Conservation (phyloP, 768 basidiomycete species). For the Boletus rubescentipes region DNA sequence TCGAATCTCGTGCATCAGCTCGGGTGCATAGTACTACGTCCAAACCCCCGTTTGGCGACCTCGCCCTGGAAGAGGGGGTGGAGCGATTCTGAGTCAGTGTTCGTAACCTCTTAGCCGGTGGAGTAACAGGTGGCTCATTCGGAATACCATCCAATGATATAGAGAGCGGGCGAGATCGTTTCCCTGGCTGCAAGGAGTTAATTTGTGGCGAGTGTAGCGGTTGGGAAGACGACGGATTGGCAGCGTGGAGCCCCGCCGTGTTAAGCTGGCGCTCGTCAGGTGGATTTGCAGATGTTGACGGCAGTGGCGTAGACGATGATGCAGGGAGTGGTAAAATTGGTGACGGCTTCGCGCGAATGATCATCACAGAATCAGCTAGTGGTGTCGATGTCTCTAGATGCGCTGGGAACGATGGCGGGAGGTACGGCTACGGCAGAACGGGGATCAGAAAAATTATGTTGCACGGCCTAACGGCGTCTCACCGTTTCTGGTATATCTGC, state of each 20-base stretch:
- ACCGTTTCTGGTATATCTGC: conserved; percentile 39
- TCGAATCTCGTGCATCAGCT: conserved; percentile 2
- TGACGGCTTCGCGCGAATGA: conserved; percentile 42
- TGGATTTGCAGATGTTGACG: conserved; percentile 22
- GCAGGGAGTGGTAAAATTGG: conserved; percentile 35
- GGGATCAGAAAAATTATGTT: conserved; percentile 13
- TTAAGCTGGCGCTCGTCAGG: conserved; percentile 15
- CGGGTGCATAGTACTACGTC: conserved; percentile 2
- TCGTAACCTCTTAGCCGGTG: conserved; percentile 27
- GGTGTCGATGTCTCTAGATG: conserved; percentile 57
- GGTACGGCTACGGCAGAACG: conserved; percentile 37
- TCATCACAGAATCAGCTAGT: conserved; percentile 19
- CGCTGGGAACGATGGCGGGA: conserved; percentile 57
- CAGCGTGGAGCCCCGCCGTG: conserved; percentile 5
- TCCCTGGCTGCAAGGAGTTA: conserved; percentile 19
- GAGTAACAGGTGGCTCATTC: conserved; percentile 15
- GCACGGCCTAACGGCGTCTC: conserved; percentile 17
- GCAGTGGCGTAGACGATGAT: conserved; percentile 26
- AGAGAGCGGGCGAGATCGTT: conserved; percentile 30
- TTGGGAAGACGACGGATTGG: conserved; percentile 13
- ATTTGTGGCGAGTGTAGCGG: conserved; percentile 17
- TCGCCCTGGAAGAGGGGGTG: neutral
- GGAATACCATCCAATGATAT: conserved; percentile 28
- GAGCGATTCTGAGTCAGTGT: conserved; percentile 3
- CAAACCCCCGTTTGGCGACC: conserved; percentile 10